Evolutionary conservation across 805 yeast species (phyloP).

Genomic region (Yarrowia keelungensis): DNA sequence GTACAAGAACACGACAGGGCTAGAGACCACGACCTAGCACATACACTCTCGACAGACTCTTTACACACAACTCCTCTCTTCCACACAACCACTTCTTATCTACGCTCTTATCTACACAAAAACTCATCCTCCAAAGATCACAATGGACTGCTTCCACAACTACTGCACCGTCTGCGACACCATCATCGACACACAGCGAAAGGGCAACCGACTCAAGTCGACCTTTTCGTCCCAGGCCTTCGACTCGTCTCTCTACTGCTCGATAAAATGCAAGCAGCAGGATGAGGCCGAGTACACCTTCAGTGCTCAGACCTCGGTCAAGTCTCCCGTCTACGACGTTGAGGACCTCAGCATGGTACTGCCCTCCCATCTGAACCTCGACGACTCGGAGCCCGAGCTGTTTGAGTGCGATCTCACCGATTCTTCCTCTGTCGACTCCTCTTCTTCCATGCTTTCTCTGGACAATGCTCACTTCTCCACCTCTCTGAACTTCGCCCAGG

Average conservation of each 20-base stretch:
- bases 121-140: conserved; percentile 13
- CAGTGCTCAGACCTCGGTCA: conserved; percentile 10
- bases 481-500: conserved; percentile 27
- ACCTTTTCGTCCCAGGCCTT: conserved; percentile 36
- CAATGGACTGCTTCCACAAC: conserved; percentile 44
- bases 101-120: conserved; percentile 7
- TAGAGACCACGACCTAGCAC: too few relatives aligned
- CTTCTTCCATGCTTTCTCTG: conserved; percentile 20
- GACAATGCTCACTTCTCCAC: conserved; percentile 29
- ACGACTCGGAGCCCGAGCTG: conserved; percentile 38
- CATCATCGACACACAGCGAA: conserved; percentile 44
- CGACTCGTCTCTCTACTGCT: conserved; percentile 48
- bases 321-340: conserved; percentile 36
- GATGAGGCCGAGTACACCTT: conserved; percentile 42
- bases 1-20: too few relatives aligned
- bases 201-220: conserved; percentile 38
- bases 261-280: conserved; percentile 47
- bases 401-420: conserved; percentile 38
- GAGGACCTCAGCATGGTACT: conserved; percentile 38
- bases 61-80: conserved; percentile 9
- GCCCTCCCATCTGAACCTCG: conserved; percentile 29
- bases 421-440: conserved; percentile 34
- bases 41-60: not conserved
- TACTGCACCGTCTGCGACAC: conserved; percentile 52
- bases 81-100: not conserved